Conservation (phyloP, 345 rosid genomes). For the Syzygium jambos region DNA sequence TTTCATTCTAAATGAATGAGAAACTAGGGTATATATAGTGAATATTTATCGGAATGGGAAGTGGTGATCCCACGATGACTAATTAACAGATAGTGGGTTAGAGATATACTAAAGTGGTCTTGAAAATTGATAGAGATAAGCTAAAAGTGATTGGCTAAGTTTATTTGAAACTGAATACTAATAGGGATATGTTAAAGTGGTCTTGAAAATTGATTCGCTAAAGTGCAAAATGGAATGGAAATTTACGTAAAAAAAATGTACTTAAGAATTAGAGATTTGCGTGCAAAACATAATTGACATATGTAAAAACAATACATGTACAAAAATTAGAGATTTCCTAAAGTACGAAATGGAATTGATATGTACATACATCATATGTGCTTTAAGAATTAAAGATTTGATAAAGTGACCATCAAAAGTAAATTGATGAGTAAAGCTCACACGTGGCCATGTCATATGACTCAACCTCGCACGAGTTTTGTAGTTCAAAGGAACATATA, state of each 20-base stretch:
- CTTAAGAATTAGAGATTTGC: neutral
- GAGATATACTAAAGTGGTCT: neutral
- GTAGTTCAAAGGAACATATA: neutral
- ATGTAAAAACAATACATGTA: neutral
- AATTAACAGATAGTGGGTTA: neutral
- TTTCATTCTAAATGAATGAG: neutral
- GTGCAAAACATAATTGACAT: neutral
- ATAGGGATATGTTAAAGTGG: neutral
- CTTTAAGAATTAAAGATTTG: neutral
- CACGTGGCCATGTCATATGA: accelerated
- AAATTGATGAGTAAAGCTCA: neutral
- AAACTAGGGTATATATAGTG: neutral
- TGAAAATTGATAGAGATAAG: neutral
- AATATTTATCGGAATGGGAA: neutral
- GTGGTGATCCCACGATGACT: neutral
- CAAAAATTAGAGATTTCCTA: neutral
- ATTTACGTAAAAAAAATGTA: neutral
- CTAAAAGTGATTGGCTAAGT: neutral
- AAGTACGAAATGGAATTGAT: neutral
- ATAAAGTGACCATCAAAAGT: neutral
- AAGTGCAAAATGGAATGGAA: neutral
- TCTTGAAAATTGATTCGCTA: neutral
- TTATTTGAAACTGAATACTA: no score
- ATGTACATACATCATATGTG: neutral
- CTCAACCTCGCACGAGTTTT: neutral